phyloP scores from a whole-genome alignment of 2,329 filamentous ascomycete species.

The Sclerotinia minor region DNA sequence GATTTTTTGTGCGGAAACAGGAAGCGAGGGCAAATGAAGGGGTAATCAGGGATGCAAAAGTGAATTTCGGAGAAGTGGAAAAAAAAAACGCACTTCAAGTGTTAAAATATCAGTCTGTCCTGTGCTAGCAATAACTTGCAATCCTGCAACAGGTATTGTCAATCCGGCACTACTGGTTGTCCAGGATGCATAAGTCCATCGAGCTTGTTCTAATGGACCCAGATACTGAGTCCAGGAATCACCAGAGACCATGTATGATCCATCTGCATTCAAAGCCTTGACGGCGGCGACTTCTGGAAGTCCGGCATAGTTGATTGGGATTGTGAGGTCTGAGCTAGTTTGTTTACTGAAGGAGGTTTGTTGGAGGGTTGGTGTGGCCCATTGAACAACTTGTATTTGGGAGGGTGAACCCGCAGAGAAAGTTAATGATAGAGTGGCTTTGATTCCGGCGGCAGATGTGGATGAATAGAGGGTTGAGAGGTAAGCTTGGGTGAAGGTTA shows the following conservation, averaged over 20 bases:
- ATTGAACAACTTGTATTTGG: conserved; percentile 53
- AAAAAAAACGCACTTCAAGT: conserved; percentile 6
- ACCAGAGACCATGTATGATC: conserved; percentile 47
- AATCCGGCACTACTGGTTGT: conserved; percentile 51
- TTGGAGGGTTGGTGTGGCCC: conserved; percentile 47
- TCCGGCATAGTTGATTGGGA: conserved; percentile 55
- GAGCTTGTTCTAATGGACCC: conserved; percentile 52
- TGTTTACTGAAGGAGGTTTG: conserved; percentile 26
- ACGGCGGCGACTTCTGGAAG: conserved; percentile 52
- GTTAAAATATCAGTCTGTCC: not conserved
- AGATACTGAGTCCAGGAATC: conserved; percentile 59
- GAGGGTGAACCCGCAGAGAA: conserved; percentile 54
- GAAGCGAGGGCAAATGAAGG: not conserved
- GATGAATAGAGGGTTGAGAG: conserved; percentile 48
- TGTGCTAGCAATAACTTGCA: conserved; percentile 42
- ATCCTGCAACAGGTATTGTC: conserved; percentile 48
- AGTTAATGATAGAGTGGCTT: conserved; percentile 52
- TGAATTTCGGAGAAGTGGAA: too few relatives aligned
- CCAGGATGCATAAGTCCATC: conserved; percentile 52
- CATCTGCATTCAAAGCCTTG: conserved; percentile 51
- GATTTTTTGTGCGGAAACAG: not conserved
- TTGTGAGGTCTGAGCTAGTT: conserved; percentile 41
- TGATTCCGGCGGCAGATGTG: conserved; percentile 47
- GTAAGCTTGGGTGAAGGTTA: conserved; percentile 52
- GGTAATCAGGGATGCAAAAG: not conserved